Evolutionary conservation across 495 filamentous ascomycete species (phyloP).

Genomic region (Tuber borchii): DNA sequence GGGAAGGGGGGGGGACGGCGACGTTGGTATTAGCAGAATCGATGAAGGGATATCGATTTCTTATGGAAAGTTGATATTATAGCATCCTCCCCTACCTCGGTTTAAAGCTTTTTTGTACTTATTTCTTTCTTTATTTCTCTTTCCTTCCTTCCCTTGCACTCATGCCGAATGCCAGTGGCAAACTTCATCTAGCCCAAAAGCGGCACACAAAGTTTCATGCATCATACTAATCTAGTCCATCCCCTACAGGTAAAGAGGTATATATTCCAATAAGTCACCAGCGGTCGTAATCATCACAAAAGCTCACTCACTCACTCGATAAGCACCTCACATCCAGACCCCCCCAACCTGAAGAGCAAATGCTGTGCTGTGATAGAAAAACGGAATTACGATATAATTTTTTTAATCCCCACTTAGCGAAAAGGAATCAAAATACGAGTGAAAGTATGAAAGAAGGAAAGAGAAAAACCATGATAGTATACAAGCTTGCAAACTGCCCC

Average conservation of each 20-base stretch:
- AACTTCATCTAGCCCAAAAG: background rate
- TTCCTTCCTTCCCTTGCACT: too few species aligned
- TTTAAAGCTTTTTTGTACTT: too few species aligned
- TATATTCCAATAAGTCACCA: background rate
- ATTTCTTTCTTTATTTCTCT: too few species aligned
- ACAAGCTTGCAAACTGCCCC: background rate
- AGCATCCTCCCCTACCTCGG: too few species aligned
- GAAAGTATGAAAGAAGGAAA: background rate
- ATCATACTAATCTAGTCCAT: too few species aligned
- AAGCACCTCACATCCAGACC: background rate
- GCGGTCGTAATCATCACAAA: background rate
- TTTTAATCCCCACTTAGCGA: background rate
- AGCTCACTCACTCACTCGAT: background rate
- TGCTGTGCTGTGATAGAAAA: background rate
- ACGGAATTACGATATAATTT: conserved; percentile 1
- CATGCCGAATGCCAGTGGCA: too few species aligned
- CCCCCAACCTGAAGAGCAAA: background rate
- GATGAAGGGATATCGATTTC: too few species aligned
- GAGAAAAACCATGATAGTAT: background rate
- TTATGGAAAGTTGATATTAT: too few species aligned
- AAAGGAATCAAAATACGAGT: background rate
- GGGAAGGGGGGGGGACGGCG: too few species aligned
- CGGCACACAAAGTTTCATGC: too few species aligned
- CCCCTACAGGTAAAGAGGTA: background rate
- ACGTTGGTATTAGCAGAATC: too few species aligned